Base-by-base conservation (phyloP, 495 filamentous ascomycete species). In the Aspergillus panamensis region DNA sequence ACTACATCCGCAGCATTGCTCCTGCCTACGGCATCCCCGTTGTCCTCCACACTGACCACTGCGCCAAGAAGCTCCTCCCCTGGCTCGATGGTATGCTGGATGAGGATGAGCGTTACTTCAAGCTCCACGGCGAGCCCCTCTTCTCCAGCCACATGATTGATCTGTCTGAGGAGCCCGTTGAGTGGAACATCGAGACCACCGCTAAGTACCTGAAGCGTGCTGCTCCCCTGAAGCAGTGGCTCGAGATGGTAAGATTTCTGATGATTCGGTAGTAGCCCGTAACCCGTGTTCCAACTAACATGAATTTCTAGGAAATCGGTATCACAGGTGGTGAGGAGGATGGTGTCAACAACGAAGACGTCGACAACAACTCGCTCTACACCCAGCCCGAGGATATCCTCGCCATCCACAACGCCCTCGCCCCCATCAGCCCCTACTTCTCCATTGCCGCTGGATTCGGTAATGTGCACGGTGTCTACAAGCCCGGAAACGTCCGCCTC, bases 401-500 rank as follows among this genome's bases (percentile, higher is more conserved):
- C 69, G 80, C 85, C 63, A 95, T 97, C 77, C 89, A 94, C 78
- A 82, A 90, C 68, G 84, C 87, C 53, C 84, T 97, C 53, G 74
- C 81, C 57, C 74, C 88, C 53, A 88, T 97, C 80, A 91, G 86
- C 64, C 88, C 87, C 56, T 94, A 94, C 82, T 98, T 97, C 85
- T 92, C 88, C 67, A 97, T 97, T 70, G 95, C 95, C 66, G 94
- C 94, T 70, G 94, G 90, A 63, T 97, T 97, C 80, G 94, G 93
- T 67, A 99, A 99, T 73, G 93, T 97, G 31, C 95, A 99, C 82
- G 94, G 94, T 74, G 94, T 99, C 60, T 97, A 99, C 84, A 93
- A 96, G 79, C 95, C 95, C 55, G 94, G 95, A 61, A 98, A 98
- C 73, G 94, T 97, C 71, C 87, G 87, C 72, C 87, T 97, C 40